A percentile compares a stretch with the other conserved stretches of the same genome.
Evolutionary conservation across 2,329 filamentous ascomycete species (phyloP).

Genomic region (Penicillium sp.): DNA sequence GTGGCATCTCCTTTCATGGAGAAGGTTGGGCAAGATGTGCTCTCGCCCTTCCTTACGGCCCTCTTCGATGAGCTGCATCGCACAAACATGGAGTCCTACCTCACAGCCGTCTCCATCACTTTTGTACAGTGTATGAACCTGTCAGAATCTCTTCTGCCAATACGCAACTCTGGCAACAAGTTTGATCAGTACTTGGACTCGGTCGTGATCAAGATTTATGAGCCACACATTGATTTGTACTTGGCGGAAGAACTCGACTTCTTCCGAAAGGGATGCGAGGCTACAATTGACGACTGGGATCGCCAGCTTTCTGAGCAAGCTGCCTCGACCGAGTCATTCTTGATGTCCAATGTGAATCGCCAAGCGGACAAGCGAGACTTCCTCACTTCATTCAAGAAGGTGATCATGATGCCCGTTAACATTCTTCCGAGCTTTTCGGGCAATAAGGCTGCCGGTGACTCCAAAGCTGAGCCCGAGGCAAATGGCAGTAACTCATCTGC

Average conservation of each 20-base stretch:
- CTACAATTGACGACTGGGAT: conserved; percentile 83
- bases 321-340: conserved; percentile 86
- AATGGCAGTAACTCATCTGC: conserved; percentile 24
- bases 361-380: conserved; percentile 97
- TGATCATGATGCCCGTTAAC: conserved; percentile 98
- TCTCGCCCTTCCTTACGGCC: conserved; percentile 82
- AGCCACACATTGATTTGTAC: conserved; percentile 92
- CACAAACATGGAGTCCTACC: conserved; percentile 72
- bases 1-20: conserved; percentile 80
- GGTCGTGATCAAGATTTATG: conserved; percentile 74
- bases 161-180: conserved; percentile 61
- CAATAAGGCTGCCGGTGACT: conserved; percentile 56
- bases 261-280: conserved; percentile 76
- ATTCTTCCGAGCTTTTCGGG: conserved; percentile 73
- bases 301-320: conserved; percentile 90
- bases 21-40: conserved; percentile 77
- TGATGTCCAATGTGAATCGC: conserved; percentile 92
- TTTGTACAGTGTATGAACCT: conserved; percentile 86
- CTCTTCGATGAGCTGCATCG: conserved; percentile 87
- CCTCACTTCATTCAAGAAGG: conserved; percentile 93
- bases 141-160: conserved; percentile 69
- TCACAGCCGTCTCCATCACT: conserved; percentile 82
- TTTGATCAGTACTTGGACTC: conserved; percentile 68
- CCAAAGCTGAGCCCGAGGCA: conserved; percentile 32
- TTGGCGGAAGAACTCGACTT: conserved; percentile 86